phyloP scores from a whole-genome alignment of 1,284 basidiomycete genomes.

The Cutaneotrichosporon cavernicola region DNA sequence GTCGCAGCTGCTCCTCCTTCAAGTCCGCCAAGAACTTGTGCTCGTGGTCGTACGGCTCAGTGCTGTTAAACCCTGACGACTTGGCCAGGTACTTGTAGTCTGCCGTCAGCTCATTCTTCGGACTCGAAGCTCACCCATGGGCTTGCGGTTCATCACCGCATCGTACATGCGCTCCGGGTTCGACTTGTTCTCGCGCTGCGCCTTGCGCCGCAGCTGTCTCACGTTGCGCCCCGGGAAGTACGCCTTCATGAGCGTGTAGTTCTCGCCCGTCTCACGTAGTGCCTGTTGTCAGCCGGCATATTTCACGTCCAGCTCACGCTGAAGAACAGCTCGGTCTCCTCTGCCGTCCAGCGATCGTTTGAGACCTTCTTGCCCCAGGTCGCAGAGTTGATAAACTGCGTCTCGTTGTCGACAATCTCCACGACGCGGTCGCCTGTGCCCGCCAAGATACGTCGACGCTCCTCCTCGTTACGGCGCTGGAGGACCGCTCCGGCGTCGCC shows the following conservation, averaged over 20 bases:
- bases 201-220: constrained; percentile 43
- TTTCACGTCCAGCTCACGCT: constrained; percentile 27
- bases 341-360: constrained; percentile 35
- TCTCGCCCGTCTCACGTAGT: constrained; percentile 45
- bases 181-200: constrained; percentile 35
- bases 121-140: constrained; percentile 31
- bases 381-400: constrained; percentile 38
- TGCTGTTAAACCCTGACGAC: constrained; percentile 38
- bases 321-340: constrained; percentile 42
- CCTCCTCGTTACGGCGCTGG: constrained; percentile 28
- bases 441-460: constrained; percentile 29
- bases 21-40: constrained; percentile 36
- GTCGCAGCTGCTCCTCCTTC: constrained; percentile 31
- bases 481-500: constrained; percentile 10
- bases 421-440: constrained; percentile 30
- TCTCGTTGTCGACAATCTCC: constrained; percentile 38
- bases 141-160: constrained; percentile 39
- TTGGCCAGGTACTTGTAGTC: constrained; percentile 40
- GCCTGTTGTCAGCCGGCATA: constrained; percentile 29
- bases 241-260: constrained; percentile 45
- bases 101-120: constrained; percentile 8
- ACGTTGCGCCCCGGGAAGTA: constrained; percentile 44
- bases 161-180: constrained; percentile 42
- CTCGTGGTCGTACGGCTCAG: constrained; percentile 33
- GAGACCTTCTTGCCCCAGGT: constrained; percentile 31